phyloP scores from a whole-genome alignment of 495 filamentous ascomycete species.

The Aspergillus diversus region DNA sequence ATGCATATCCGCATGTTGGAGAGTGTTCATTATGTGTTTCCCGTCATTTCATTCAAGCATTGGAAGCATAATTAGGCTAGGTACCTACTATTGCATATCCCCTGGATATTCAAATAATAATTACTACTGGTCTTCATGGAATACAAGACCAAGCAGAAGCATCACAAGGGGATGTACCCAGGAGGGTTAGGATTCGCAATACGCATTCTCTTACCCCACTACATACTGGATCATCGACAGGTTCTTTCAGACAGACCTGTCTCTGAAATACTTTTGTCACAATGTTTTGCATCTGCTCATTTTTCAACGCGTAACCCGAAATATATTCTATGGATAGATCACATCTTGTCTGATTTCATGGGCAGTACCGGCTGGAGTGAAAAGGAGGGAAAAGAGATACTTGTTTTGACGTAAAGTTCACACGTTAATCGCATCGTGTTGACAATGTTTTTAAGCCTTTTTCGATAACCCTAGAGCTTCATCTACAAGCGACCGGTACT shows the following conservation, averaged over 20 bases:
- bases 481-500: constrained; percentile 66
- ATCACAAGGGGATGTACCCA: too few relatives aligned
- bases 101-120: neutral
- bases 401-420: neutral
- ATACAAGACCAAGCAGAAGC: too few relatives aligned
- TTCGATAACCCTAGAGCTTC: constrained; percentile 53
- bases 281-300: too few relatives aligned
- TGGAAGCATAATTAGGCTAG: constrained; percentile 5
- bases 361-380: neutral
- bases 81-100: neutral
- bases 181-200: too few relatives aligned
- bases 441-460: neutral
- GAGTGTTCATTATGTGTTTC: constrained; percentile 1
- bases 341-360: neutral
- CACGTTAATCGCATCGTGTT: neutral
- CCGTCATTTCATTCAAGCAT: constrained; percentile 10
- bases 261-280: too few relatives aligned
- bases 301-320: neutral
- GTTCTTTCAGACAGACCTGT: too few relatives aligned
- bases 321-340: neutral
- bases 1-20: neutral
- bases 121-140: neutral
- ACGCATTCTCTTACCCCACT: too few relatives aligned
- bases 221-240: too few relatives aligned
- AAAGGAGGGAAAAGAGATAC: neutral